Evolutionary conservation across 2,329 filamentous ascomycete species (phyloP), one percentile per base, ranked within the genome.

Genomic region (Phialophora macrospora): DNA sequence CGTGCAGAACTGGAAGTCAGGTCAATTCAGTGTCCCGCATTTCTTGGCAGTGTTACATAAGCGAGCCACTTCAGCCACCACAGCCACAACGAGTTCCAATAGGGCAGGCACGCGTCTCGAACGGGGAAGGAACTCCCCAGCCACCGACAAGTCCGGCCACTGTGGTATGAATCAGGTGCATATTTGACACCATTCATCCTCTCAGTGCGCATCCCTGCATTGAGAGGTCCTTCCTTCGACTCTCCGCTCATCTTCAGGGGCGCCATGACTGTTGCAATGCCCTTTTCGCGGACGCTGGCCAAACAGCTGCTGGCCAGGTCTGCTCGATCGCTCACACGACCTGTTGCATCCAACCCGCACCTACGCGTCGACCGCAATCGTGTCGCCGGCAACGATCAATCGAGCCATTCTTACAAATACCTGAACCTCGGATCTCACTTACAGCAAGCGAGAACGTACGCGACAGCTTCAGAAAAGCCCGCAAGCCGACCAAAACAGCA

Each of bases 401-500:
- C 57, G 55, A 30, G 17, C 55, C 24, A 30, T 52, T 55, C 24
- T 4, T 28, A 22, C 26, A 44, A 58, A 22, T 49, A n/a, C 30
- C 8, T 49, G 12, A 70, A 26, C 65, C 67, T 32, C 69, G 73
- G 26, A 72, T 71, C 63, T 67, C 71, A 62, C 71, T 71, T 38
- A 17, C 30, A 61, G 22, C 48, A 59, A 48, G 62, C 57, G 38
- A 68, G 70, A 63, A 65, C 57, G 48, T 77, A 77, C 70, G 75
- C 76, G n/a, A 75, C 75, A 46, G 65, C 71, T 12, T 64, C 72
- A 17, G 54, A 44, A 52, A 69, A 70, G 58, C 68, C 74, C 28
- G 73, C 73, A 38, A 72, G 72, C 44, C 68, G 69, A 44, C 71
- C 75, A 14, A 77, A 77, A 67, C 71, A 72, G 46, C 72, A 75